Conservation (phyloP, 257 asterid genomes). For the Nicotiana tabacum region DNA sequence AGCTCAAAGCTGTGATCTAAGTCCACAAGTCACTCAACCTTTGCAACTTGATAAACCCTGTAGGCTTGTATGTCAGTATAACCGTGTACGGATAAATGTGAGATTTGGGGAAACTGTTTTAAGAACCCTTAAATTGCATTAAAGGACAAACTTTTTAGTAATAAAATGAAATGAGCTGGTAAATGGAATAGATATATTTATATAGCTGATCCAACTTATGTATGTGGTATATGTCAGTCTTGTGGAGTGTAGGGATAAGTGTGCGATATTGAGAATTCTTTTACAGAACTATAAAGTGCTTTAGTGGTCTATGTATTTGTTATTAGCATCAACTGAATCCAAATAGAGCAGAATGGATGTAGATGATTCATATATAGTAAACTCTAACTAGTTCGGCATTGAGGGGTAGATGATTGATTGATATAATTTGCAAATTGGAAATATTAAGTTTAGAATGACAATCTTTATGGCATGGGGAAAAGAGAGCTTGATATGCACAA, state of each 20-base stretch:
- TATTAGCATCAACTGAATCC: not conserved
- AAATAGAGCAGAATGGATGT: not conserved
- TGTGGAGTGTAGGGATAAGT: not conserved
- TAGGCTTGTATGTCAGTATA: no score
- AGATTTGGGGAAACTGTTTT: not conserved
- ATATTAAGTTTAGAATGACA: not conserved
- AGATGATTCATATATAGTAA: not conserved
- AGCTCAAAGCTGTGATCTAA: no score
- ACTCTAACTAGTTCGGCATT: not conserved
- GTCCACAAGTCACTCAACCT: no score
- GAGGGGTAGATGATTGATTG: not conserved
- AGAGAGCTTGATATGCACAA: not conserved
- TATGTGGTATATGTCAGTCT: not conserved
- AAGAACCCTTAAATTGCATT: not conserved
- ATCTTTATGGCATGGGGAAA: not conserved
- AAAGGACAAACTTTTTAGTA: not conserved
- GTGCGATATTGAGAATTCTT: not conserved
- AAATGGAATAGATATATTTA: not conserved
- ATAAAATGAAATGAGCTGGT: not conserved
- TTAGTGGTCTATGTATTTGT: not conserved
- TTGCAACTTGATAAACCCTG: no score
- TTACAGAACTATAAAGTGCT: not conserved
- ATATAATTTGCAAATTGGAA: not conserved
- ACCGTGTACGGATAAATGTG: no score
- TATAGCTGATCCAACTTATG: not conserved